A percentile compares a stretch with the other conserved stretches of the same genome.
These are phyloP conservation scores for Pseudogymnoascus verrucosus DNA, from an alignment of 2,329 filamentous ascomycete genomes.

Conservation along the genomic window DNA sequence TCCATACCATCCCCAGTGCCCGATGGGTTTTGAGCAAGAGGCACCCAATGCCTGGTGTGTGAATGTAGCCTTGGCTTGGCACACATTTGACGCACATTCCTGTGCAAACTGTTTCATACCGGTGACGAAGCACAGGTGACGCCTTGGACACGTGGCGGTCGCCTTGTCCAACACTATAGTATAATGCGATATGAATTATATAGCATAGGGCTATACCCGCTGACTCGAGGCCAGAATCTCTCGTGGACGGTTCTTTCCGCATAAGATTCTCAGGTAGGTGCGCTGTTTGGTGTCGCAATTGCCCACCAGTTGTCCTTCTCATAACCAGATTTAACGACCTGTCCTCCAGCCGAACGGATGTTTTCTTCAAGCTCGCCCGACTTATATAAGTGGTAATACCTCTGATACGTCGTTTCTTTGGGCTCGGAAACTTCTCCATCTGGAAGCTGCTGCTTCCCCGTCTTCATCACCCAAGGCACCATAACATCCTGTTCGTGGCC, in stretches of 20 bases:
- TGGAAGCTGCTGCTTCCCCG: slow-evolving; percentile 28
- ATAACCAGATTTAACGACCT: slow-evolving; percentile 73
- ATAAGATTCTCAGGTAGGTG: neutral
- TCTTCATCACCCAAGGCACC: slow-evolving; percentile 80
- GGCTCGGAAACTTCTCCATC: slow-evolving; percentile 20
- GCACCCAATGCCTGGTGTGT: neutral
- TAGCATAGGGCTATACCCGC: neutral
- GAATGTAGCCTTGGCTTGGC: slow-evolving; percentile 5
- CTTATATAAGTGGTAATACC: slow-evolving; percentile 91
- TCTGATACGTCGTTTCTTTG: slow-evolving; percentile 51
- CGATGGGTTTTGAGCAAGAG: neutral
- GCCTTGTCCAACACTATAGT: neutral
- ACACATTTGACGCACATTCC: neutral
- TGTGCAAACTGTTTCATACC: slow-evolving; percentile 4
- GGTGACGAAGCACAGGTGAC: neutral
- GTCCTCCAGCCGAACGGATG: slow-evolving; percentile 64
- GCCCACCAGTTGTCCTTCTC: slow-evolving; percentile 99
- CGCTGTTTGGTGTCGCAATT: slow-evolving; percentile 35
- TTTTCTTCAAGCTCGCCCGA: slow-evolving; percentile 81
- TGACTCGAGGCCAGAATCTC: neutral
- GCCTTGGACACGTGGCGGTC: slow-evolving; percentile 2
- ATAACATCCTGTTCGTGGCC: slow-evolving; percentile 81
- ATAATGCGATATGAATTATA: neutral
- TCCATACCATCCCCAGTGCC: neutral
- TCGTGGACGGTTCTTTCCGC: neutral